Evolutionary conservation across 1,139 yeast genomes (phyloP).

Genomic region (Candida tropicalis): DNA sequence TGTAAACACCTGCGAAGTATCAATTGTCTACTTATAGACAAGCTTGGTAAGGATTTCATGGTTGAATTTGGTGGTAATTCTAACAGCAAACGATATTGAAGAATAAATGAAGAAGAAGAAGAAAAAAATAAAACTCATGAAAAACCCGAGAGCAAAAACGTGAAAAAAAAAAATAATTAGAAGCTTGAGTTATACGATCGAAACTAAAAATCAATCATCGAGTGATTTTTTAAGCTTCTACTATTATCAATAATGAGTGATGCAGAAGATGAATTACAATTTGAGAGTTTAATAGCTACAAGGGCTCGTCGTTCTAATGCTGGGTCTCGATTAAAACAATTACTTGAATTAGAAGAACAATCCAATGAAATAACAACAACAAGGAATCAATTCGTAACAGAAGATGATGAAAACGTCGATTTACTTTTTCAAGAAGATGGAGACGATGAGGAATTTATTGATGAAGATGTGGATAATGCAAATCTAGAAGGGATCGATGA

Average conservation of each 20-base stretch:
- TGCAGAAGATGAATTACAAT: constrained; percentile 29
- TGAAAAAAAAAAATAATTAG: not conserved
- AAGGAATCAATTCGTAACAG: constrained; percentile 39
- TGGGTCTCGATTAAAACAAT: constrained; percentile 77
- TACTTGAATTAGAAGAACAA: constrained; percentile 69
- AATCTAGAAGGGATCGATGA: constrained; percentile 28
- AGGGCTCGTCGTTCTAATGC: constrained; percentile 85
- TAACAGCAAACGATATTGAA: too few relatives aligned
- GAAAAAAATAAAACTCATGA: too few relatives aligned
- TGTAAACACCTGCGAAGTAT: constrained; percentile 6
- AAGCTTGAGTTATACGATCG: not conserved
- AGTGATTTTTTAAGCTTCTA: not conserved
- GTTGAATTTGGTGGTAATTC: not conserved
- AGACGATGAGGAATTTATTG: constrained; percentile 73
- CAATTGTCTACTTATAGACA: constrained; percentile 4
- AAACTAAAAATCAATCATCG: not conserved
- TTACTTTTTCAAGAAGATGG: constrained; percentile 83
- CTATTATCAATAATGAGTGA: constrained; percentile 20
- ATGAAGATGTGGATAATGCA: constrained; percentile 39
- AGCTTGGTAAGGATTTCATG: constrained; percentile 2
- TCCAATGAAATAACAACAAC: constrained; percentile 27
- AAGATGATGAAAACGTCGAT: constrained; percentile 74
- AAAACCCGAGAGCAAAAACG: too few relatives aligned
- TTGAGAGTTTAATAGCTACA: constrained; percentile 59
- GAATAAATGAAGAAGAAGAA: constrained; percentile 3